Evolutionary conservation across 1,139 yeast genomes (phyloP), one percentile per base, ranked within the genome.

Genomic region (Diutina neorugosa): DNA sequence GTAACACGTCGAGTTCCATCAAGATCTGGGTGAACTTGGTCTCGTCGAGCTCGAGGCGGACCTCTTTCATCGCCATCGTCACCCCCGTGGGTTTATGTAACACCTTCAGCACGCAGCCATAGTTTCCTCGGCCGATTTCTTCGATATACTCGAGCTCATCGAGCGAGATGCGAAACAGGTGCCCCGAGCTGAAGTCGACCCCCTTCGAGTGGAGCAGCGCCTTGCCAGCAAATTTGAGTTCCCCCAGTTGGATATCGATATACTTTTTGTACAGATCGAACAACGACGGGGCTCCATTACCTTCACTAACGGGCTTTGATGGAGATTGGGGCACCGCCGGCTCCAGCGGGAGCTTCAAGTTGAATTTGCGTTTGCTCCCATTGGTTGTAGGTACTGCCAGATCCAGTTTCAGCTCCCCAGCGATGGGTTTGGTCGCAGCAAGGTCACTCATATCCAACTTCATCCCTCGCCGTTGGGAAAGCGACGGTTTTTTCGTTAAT

Each of bases 11-110:
- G 59, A 93, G 74, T 67, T 93, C 98, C 98, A 93, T 93, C 61
- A 93, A 73, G 59, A 93, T 93, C 64, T 93, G 98, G 55, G 94
- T 80, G 66, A 93, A 88, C 65, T 90, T 90, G 20, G 87, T 78
- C 62, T 91, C 97, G 65, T 91, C 98, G 55, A 93, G 75, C 64
- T 91, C 98, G 52, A 93, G 70, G 53, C 96, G 76, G 52, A 93
- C 96, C 67, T 93, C 97, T 67, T 93, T 93, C 96, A 93, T 89
- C 2, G 98, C 98, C 97, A 93, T 89, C 21, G 83, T 70, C 23
- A 90, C 87, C 23, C 90, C 87, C 0, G 96, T 90, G n/a, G 98
- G 97, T 63, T 85, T 88, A 68, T 93, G 97, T 52, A 88, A 70
- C 1, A 91, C 98, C 67, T 90, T 90, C 37, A 90, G 82, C 18